Conservation (phyloP, 257 asterid genomes). For the Solanum paucissectum region DNA sequence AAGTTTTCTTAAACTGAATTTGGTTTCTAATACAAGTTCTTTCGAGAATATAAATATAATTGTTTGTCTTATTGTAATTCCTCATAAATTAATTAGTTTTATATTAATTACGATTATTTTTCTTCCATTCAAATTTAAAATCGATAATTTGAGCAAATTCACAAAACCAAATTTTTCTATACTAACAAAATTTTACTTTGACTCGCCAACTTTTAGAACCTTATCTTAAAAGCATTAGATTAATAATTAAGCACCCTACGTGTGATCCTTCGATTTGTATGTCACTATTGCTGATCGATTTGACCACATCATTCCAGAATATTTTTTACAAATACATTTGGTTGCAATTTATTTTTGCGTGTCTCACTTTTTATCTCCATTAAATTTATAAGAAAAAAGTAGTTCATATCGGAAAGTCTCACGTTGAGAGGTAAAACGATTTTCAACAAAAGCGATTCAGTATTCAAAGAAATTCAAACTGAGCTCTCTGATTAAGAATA, state of each 20-base stretch:
- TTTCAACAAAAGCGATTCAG: accelerated
- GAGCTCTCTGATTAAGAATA: background rate
- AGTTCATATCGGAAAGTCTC: accelerated
- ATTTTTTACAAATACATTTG: background rate
- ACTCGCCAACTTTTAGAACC: background rate
- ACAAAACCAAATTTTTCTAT: background rate
- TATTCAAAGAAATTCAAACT: too few relatives aligned
- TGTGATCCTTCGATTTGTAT: background rate
- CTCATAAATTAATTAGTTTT: background rate
- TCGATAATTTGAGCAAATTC: background rate
- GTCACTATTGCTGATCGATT: background rate
- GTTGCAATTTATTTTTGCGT: background rate
- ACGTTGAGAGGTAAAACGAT: accelerated
- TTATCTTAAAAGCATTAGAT: background rate
- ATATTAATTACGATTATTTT: background rate
- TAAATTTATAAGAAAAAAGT: background rate
- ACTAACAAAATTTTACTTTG: background rate
- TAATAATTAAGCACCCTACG: background rate
- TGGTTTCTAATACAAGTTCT: background rate
- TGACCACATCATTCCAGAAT: background rate
- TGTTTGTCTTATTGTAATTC: background rate
- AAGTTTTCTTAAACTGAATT: too few relatives aligned
- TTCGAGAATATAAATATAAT: background rate
- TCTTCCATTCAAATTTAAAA: background rate
- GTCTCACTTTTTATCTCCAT: background rate